Evolutionary conservation across 2,329 filamentous ascomycete genomes (phyloP), one percentile per base, ranked within the genome.

Genomic region (Monilinia fructicola): DNA sequence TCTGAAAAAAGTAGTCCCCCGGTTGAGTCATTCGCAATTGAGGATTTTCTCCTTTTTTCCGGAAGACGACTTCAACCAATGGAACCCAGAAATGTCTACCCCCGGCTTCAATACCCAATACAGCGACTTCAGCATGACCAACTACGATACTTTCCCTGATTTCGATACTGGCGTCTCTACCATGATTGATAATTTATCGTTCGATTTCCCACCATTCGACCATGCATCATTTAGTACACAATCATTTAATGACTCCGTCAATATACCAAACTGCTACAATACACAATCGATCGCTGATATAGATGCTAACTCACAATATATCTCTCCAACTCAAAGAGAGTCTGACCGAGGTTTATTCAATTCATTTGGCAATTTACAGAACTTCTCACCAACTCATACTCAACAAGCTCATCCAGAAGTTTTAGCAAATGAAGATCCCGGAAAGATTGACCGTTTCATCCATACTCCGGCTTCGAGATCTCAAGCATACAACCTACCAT

Each of bases 41-140:
- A 74, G 54, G 74, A 75, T 58, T 74, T 75, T 53, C 69, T 74
- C 12, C 71, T 75, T 35, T 35, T 75, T 75, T 67, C 73, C 73
- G 31, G 72, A 74, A 62, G 71, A 72, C 48, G 55, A 55, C 28
- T 21, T 52, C 54, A 48, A 62, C 23, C 62, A 69, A 31, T 74
- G 73, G 73, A 73, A 72, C 53, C 64, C 69, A 16, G 67, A 71
- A 46, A 60, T 71, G 53, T 60, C 69, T 21, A 59, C 70, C 35
- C 48, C 67, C 18, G 67, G 61, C 26, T 66, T 71, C 55, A 67
- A 69, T 35, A 66, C 67, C n/a, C 65, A 71, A 61, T 69, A 65
- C 42, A 59, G 40, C 44, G 70, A 73, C 66, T 56, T 74, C 18
- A 71, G 67, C 35, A 61, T 73, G 28, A 73, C 72, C 66, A 71